Evolutionary conservation across 2,329 filamentous ascomycete species (phyloP).

Genomic region (Diaporthe ampelina): DNA sequence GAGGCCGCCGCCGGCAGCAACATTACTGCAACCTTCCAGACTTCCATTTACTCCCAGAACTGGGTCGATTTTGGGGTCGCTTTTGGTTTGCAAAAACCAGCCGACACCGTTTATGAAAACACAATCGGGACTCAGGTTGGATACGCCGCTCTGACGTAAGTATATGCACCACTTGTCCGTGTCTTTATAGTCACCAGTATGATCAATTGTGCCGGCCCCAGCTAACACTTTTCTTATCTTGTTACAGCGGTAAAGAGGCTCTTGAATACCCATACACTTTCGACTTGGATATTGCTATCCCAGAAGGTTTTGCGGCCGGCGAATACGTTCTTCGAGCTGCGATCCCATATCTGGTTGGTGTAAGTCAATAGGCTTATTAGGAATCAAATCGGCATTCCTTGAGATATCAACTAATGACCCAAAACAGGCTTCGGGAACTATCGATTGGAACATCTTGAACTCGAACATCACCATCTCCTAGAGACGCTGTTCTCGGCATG

Average conservation of each 20-base stretch:
- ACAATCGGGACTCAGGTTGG: constrained; percentile 49
- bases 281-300: constrained; percentile 16
- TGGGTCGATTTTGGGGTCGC: constrained; percentile 51
- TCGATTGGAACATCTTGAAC: constrained; percentile 18
- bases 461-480: constrained; percentile 35
- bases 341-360: constrained; percentile 33
- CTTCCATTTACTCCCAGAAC: constrained; percentile 52
- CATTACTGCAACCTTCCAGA: constrained; percentile 47
- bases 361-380: neutral
- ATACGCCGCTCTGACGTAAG: constrained; percentile 45
- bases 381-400: too few species aligned
- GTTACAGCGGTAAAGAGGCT: constrained; percentile 30
- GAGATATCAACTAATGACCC: neutral
- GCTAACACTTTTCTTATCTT: neutral
- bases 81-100: constrained; percentile 46
- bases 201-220: neutral
- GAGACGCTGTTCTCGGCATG: neutral
- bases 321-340: constrained; percentile 37
- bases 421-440: constrained; percentile 28
- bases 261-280: constrained; percentile 37
- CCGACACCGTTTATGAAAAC: constrained; percentile 37
- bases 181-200: neutral
- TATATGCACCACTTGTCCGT: neutral
- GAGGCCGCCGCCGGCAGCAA: constrained; percentile 46
- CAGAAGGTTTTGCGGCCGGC: constrained; percentile 17